phyloP scores from a whole-genome alignment of 345 rosid species.

The Xanthoceras sorbifolium region DNA sequence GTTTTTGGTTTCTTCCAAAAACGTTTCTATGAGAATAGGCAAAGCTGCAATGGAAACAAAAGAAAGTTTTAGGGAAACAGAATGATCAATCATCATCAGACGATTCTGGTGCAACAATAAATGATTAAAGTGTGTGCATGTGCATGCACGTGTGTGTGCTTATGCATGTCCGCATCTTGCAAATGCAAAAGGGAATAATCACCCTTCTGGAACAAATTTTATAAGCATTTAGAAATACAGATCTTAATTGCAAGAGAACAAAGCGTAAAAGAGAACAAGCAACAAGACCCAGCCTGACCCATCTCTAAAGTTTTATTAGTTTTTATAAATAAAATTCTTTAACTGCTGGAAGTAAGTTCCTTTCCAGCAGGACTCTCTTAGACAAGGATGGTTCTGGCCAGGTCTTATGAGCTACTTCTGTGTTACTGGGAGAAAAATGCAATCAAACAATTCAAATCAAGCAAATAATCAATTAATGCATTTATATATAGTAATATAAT shows the following conservation, averaged over 20 bases:
- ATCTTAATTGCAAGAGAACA: neutral
- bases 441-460: neutral
- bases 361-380: neutral
- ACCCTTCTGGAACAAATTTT: neutral
- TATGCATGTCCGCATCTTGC: neutral
- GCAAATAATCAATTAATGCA: neutral
- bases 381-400: neutral
- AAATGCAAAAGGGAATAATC: neutral
- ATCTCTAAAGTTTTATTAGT: neutral
- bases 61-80: slow-evolving; percentile 1
- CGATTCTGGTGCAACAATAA: neutral
- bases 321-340: neutral
- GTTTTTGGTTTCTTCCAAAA: slow-evolving; percentile 90
- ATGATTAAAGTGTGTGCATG: neutral
- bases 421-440: neutral
- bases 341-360: neutral
- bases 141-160: neutral
- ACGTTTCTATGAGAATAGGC: slow-evolving; percentile 97
- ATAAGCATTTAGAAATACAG: neutral
- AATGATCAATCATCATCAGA: neutral
- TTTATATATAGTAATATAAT: neutral
- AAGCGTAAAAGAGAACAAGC: neutral
- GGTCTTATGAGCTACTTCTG: neutral
- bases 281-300: neutral
- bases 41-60: slow-evolving; percentile 60